Evolutionary conservation across 805 yeast species (phyloP).

Genomic region (Pichia thaimueangensis): DNA sequence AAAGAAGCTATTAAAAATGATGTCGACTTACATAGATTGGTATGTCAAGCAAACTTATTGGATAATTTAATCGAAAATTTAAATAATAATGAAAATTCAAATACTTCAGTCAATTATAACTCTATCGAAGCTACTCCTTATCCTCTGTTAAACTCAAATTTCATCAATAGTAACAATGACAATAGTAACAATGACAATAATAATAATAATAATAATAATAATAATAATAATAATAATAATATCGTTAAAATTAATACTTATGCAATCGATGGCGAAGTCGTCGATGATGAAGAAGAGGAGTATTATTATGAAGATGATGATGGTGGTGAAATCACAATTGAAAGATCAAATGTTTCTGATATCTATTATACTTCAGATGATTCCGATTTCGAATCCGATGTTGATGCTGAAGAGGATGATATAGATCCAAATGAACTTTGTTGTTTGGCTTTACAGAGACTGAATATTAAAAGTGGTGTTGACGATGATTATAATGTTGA

Average conservation of each 20-base stretch:
- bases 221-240: not conserved
- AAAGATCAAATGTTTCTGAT: not conserved
- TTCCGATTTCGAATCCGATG: conserved; percentile 27
- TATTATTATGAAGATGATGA: conserved; percentile 14
- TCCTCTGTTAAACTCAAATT: conserved; percentile 5
- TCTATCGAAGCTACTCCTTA: conserved; percentile 11
- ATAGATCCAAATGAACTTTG: not conserved
- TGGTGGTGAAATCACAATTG: not conserved
- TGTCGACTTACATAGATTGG: conserved; percentile 50
- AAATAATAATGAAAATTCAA: conserved; percentile 23
- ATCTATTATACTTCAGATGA: conserved; percentile 21
- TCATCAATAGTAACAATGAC: not conserved
- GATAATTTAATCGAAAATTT: conserved; percentile 56
- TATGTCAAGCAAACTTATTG: conserved; percentile 65
- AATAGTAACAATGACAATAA: not conserved
- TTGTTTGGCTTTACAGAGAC: conserved; percentile 1
- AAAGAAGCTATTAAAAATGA: conserved; percentile 54
- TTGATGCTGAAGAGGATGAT: conserved; percentile 17
- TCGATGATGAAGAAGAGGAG: conserved; percentile 5
- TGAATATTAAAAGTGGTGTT: conserved; percentile 6
- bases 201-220: not conserved
- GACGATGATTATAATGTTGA: conserved; percentile 11
- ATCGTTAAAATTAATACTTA: not conserved
- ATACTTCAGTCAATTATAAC: conserved; percentile 17
- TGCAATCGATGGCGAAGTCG: conserved; percentile 2